Evolutionary conservation across 257 asterid genomes (phyloP).

Genomic region (Paraleonurus japonicus): DNA sequence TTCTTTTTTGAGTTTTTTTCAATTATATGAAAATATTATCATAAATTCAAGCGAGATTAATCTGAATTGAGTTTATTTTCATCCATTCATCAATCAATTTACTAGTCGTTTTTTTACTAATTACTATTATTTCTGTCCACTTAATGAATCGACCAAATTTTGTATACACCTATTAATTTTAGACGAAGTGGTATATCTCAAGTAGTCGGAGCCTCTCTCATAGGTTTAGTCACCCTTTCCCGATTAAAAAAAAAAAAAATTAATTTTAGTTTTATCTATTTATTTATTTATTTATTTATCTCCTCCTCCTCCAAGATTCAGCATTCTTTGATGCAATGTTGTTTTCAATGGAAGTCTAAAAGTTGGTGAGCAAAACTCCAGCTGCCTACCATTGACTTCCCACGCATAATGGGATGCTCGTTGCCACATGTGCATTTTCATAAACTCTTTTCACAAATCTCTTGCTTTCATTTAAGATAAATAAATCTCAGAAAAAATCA

Average conservation of each 20-base stretch:
- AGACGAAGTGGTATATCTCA: too few relatives aligned
- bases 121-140: background rate
- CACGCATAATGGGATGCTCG: conserved; percentile 57
- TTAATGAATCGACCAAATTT: background rate
- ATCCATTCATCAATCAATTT: too few relatives aligned
- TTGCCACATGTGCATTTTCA: conserved; percentile 35
- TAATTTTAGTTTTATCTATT: too few relatives aligned
- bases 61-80: background rate
- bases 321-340: conserved; percentile 24
- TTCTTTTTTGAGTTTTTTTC: background rate
- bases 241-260: too few relatives aligned
- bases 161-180: too few relatives aligned
- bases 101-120: background rate
- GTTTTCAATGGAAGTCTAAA: conserved; percentile 33
- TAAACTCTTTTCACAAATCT: conserved; percentile 9
- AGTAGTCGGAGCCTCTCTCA: too few relatives aligned
- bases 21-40: background rate
- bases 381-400: conserved; percentile 78
- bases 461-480: conserved; percentile 23
- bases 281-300: too few relatives aligned
- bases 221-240: too few relatives aligned
- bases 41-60: background rate
- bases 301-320: background rate
- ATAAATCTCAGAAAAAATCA: conserved; percentile 2
- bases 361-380: conserved; percentile 75